Evolutionary conservation across 768 basidiomycete genomes (phyloP).

Genomic region (Phlebiopsis gigantea): DNA sequence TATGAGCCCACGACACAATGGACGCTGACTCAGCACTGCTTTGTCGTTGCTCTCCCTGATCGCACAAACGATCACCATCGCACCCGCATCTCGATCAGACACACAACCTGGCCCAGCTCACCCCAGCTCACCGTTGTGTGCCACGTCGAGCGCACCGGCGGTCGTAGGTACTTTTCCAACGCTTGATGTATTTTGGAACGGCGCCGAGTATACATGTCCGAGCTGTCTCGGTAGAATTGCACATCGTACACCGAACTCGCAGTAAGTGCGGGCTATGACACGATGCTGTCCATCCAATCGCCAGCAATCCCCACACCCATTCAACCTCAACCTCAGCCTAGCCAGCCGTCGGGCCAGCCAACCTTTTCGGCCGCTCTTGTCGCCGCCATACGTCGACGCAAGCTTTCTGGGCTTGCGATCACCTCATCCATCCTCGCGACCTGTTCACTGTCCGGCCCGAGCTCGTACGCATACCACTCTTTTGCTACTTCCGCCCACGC

Average conservation of each 20-base stretch:
- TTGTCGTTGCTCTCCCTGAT: not conserved
- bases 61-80: not conserved
- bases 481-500: slow-evolving; percentile 47
- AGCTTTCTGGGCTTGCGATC: slow-evolving; percentile 33
- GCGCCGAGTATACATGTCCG: slow-evolving; percentile 4
- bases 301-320: not conserved
- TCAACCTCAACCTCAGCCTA: slow-evolving; percentile 1
- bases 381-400: slow-evolving; percentile 40
- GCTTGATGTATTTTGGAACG: not conserved
- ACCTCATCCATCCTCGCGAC: slow-evolving; percentile 30
- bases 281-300: not conserved
- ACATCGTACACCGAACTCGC: not conserved
- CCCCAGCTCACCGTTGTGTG: not conserved
- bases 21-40: slow-evolving; percentile 2
- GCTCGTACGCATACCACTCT: slow-evolving; percentile 52
- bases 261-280: not conserved
- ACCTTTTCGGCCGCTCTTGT: slow-evolving; percentile 20
- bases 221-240: not conserved
- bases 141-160: not conserved
- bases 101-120: not conserved
- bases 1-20: slow-evolving; percentile 2
- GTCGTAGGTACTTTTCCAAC: not conserved
- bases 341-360: slow-evolving; percentile 12
- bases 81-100: not conserved
- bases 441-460: slow-evolving; percentile 51